phyloP scores from a whole-genome alignment of 306 rosid species.

The Cucurbita argyrosperma region DNA sequence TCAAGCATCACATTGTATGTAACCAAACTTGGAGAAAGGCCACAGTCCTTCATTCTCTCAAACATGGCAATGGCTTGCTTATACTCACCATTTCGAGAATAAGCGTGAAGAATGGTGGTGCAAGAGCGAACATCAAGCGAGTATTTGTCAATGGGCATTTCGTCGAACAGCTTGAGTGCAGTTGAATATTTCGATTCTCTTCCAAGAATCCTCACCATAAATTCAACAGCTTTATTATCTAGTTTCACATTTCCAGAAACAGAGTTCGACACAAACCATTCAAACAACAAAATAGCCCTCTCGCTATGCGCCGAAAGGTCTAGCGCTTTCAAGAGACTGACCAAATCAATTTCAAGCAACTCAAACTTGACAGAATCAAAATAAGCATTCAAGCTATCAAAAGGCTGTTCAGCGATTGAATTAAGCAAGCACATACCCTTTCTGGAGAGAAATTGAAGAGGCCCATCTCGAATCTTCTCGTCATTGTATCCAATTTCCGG shows the following conservation, averaged over 20 bases:
- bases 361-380: slow-evolving; percentile 44
- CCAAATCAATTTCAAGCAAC: slow-evolving; percentile 52
- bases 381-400: slow-evolving; percentile 34
- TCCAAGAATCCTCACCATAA: slow-evolving; percentile 65
- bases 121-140: slow-evolving; percentile 64
- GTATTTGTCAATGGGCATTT: slow-evolving; percentile 60
- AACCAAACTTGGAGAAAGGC: slow-evolving; percentile 71
- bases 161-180: slow-evolving; percentile 68
- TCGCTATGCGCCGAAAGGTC: slow-evolving; percentile 74
- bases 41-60: slow-evolving; percentile 53
- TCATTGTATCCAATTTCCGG: slow-evolving; percentile 4
- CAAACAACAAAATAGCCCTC: slow-evolving; percentile 58
- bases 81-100: slow-evolving; percentile 67
- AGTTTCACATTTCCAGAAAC: slow-evolving; percentile 35
- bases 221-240: slow-evolving; percentile 52
- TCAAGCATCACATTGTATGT: slow-evolving; percentile 92
- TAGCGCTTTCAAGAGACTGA: slow-evolving; percentile 56
- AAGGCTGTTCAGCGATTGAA: slow-evolving; percentile 44
- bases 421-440: slow-evolving; percentile 48
- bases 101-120: slow-evolving; percentile 62
- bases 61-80: slow-evolving; percentile 52
- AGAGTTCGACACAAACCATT: slow-evolving; percentile 46
- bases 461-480: slow-evolving; percentile 14
- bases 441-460: slow-evolving; percentile 44
- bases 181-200: slow-evolving; percentile 75